Evolutionary conservation across 345 rosid species (phyloP), one percentile per base, ranked within the genome.

Genomic region (Geranium brycei): DNA sequence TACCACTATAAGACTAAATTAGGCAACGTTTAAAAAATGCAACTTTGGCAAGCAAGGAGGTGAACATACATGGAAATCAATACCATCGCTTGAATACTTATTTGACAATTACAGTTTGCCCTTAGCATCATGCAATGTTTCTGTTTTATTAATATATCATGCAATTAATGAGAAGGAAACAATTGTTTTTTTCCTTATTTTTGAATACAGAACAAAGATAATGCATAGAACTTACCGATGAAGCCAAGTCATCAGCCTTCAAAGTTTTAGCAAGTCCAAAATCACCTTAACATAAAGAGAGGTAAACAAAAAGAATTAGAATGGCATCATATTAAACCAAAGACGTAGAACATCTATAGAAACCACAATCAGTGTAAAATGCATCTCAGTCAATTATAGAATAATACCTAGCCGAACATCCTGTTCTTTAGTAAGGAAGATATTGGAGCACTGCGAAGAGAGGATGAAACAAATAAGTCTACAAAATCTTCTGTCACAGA

Each of bases 201-300:
- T 7, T 47, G 0, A 47, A 47, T 5, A 5, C 7, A 11, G 3
- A 47, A 47, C 12, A 47, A 47, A 7, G 14, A 4, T 11, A 19
- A 17, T 8, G 55, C 19, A 61, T 13, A 66, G 64, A 60, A 79
- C 88, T 59, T 80, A 93, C 99, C 65, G 96, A 93, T 62, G 99
- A 93, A 71, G 97, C 91, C 83, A 93, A 69, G 79, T 93, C 99
- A 72, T 93, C 95, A 16, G 91, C 95, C 76, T 93, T 89, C 72
- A 93, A 61, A 64, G 96, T 93, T 79, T 89, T 93, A 17, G 99
- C 99, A 68, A 93, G 91, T 16, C 99, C 99, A 77, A 93, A 93
- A 78, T 93, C 99, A 74, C 99, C 99, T 89, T 66, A 47, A 47
- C 13, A 47, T 47, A 47, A 6, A 10, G 47, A 38, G 8, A 10